Conservation (phyloP, 768 basidiomycete species). For the Leucocoprinus birnbaumii region DNA sequence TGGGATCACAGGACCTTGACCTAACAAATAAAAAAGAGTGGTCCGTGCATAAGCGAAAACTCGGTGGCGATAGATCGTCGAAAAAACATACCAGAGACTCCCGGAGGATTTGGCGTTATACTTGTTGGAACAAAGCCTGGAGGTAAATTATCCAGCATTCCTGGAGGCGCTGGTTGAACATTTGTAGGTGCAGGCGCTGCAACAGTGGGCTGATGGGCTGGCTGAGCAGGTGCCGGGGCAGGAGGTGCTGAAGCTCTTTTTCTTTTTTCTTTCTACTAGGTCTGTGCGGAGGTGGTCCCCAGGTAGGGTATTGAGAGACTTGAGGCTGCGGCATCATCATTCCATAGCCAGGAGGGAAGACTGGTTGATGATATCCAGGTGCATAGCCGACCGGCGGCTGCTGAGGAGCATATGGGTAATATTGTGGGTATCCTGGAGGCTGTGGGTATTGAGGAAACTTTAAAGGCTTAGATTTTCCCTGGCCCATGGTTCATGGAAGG, state of each 20-base stretch:
- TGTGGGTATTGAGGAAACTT: conserved; percentile 4
- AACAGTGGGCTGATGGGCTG: background rate
- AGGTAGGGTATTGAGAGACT: conserved; percentile 11
- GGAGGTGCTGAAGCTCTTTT: background rate
- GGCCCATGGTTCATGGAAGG: conserved; percentile 5
- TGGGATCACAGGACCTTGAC: conserved; percentile 14
- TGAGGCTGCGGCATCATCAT: conserved; percentile 21
- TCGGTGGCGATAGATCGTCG: background rate
- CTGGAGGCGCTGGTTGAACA: conserved; percentile 5
- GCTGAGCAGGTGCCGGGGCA: background rate
- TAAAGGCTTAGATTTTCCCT: conserved; percentile 9
- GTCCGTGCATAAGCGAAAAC: background rate
- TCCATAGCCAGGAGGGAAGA: conserved; percentile 17
- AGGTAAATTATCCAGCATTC: conserved; percentile 22
- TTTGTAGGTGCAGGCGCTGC: background rate
- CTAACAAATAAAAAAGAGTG: conserved; percentile 2
- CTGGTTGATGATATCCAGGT: conserved; percentile 14
- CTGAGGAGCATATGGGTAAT: conserved; percentile 3
- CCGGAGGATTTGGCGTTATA: conserved; percentile 15
- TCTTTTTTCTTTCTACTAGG: conserved; percentile 9
- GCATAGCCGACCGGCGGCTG: conserved; percentile 3
- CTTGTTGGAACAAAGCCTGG: conserved; percentile 20
- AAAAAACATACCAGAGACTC: conserved; percentile 11
- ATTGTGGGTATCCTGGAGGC: conserved; percentile 7
- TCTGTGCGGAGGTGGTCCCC: conserved; percentile 20